Base-by-base conservation (phyloP, 2,329 filamentous ascomycete genomes). In the Ceratocystis diversiconidia region DNA sequence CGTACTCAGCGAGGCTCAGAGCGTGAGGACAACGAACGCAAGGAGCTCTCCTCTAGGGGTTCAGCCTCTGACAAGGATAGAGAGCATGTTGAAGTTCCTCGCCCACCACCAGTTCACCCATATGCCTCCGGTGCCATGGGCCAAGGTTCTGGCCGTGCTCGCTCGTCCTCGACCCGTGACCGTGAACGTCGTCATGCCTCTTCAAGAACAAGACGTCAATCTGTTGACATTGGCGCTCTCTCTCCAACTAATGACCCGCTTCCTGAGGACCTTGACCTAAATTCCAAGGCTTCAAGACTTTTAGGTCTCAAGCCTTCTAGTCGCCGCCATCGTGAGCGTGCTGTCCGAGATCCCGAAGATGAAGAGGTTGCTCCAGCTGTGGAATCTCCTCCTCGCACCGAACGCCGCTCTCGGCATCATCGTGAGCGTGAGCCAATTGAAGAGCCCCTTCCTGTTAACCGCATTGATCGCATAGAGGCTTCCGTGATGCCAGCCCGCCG, bases 241-340 rank as follows among this genome's bases (percentile, higher is more conserved):
- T 15, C 61, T 22, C 32, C 52, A n/a, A 50, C 41, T 12, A 43
- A 63, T 28, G 50, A 46, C 4, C 15, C 48, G 25, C 28, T 55
- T 3, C 48, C 46, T 1, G 66, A 67, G 2, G 63, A 65, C 10
- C 8, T 65, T n/a, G 62, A 62, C 4, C 61, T 28, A 17, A 61
- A 46, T 6, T 81, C 84, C 59, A 95, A 95, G 74, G 90, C 89
- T 32, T 89, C 89, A 41, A 91, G 86, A 74, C 75, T 92, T 63
- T 84, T 94, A 1, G 84, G 91, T 77, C 70, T 82, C 28, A 78
- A 78, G 50, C 76, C 75, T 64, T 73, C 75, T 55, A 59, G 59
- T 30, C 65, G 65, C 46, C 68, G 65, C 32, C 69, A 63, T 61
- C 57, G 65, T 66, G 44, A 65, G 67, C 61, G 46, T 63, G 19